A percentile compares a stretch with the other conserved stretches of the same genome.
Evolutionary conservation across 768 basidiomycete genomes (phyloP).

Genomic region (Hydnum rufescens): DNA sequence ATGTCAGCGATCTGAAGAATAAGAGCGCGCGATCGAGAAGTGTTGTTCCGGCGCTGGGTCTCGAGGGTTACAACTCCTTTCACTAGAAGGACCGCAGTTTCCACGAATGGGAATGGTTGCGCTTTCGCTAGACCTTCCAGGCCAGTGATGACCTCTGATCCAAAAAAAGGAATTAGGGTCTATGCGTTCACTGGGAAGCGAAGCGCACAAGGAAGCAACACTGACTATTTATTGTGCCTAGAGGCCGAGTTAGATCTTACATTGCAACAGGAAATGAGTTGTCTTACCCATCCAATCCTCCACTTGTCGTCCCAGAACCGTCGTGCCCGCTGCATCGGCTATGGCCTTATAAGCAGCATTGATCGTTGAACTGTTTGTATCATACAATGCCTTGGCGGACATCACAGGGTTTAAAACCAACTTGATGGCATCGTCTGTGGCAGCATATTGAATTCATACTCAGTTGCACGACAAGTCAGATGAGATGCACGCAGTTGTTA

Average conservation of each 20-base stretch:
- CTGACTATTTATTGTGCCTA: neutral
- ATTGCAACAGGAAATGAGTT: neutral
- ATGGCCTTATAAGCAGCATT: neutral
- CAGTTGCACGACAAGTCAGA: too few species aligned
- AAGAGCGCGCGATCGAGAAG: neutral
- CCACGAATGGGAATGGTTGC: conserved; percentile 1
- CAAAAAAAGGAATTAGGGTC: neutral
- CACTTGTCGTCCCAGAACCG: neutral
- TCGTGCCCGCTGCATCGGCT: neutral
- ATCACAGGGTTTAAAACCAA: neutral
- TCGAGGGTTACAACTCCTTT: neutral
- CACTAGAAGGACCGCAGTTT: neutral
- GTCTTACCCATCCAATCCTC: neutral
- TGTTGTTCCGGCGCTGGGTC: neutral
- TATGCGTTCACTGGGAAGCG: neutral
- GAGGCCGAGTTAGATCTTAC: neutral
- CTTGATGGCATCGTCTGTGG: neutral
- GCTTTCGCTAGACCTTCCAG: neutral
- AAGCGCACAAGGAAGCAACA: too few species aligned
- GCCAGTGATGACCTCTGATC: neutral
- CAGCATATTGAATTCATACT: neutral
- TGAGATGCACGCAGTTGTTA: neutral
- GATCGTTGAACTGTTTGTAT: neutral
- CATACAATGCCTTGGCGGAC: neutral
- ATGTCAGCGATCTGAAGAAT: neutral